These are phyloP conservation scores for Umbelopsis isabellina DNA, from an alignment of 192 early-diverging fungal genomes.

Conservation along the genomic window DNA sequence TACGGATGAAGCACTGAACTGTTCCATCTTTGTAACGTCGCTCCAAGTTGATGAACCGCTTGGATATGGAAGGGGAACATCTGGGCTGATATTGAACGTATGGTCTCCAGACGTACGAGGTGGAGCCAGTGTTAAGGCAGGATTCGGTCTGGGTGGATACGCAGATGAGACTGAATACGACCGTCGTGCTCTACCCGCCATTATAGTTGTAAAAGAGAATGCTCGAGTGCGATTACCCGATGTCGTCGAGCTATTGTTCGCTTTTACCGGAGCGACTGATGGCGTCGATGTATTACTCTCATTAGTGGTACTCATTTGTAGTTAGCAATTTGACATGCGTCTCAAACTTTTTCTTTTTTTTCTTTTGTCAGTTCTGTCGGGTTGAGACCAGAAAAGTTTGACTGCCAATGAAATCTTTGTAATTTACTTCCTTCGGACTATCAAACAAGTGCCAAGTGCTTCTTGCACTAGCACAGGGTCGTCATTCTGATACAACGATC, in stretches of 20 bases:
- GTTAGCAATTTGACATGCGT: neutral
- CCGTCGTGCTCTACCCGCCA: slow-evolving; percentile 30
- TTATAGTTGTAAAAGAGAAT: slow-evolving; percentile 15
- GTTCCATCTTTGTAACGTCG: slow-evolving; percentile 16
- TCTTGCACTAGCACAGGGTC: too few species aligned
- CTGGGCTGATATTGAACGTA: slow-evolving; percentile 6
- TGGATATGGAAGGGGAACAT: slow-evolving; percentile 13
- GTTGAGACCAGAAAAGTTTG: too few species aligned
- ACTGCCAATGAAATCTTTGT: too few species aligned
- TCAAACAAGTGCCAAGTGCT: too few species aligned
- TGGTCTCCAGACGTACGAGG: slow-evolving; percentile 5
- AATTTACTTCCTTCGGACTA: too few species aligned
- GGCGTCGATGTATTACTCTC: neutral
- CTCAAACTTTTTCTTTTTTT: neutral
- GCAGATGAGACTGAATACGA: slow-evolving; percentile 41
- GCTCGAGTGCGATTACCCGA: neutral
- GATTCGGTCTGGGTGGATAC: slow-evolving; percentile 28
- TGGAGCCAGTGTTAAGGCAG: slow-evolving; percentile 22
- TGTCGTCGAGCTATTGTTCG: neutral
- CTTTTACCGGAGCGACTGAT: neutral
- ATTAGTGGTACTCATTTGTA: neutral
- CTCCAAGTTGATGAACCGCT: neutral
- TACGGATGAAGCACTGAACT: slow-evolving; percentile 5
- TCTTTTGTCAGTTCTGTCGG: neutral
- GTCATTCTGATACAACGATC: too few species aligned